A percentile compares a stretch with the other conserved stretches of the same genome.
Evolutionary conservation across 2,329 filamentous ascomycete species (phyloP).

Genomic region (Drechslerella coelobrocha): DNA sequence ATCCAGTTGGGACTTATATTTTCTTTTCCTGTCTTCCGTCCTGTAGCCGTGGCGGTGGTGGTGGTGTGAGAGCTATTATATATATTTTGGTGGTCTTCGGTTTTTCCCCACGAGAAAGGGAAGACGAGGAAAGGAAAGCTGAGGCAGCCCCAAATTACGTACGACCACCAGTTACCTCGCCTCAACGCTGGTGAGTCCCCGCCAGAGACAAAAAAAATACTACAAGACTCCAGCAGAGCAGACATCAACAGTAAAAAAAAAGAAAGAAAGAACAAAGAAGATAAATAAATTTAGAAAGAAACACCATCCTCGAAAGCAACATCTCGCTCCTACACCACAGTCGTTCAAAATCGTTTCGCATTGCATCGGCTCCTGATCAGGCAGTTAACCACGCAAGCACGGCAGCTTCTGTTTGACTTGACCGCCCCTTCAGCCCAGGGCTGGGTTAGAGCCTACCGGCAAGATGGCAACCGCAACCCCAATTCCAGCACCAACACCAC

Average conservation of each 20-base stretch:
- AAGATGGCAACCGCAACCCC: slow-evolving; percentile 41
- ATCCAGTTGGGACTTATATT: neutral
- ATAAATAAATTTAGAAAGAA: neutral
- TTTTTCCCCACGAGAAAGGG: slow-evolving; percentile 2
- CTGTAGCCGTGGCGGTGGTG: no score
- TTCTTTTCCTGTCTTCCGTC: no score
- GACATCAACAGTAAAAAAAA: no score
- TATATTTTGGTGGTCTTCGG: slow-evolving; percentile 12
- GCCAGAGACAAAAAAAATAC: slow-evolving; percentile 21
- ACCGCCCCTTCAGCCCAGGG: no score
- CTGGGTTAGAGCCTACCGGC: slow-evolving; percentile 19
- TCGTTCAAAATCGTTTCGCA: neutral
- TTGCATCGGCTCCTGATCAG: neutral
- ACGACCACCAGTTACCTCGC: neutral
- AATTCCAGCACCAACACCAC: slow-evolving; percentile 20
- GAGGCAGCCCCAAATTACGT: slow-evolving; percentile 14
- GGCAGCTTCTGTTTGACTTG: neutral
- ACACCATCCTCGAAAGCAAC: neutral
- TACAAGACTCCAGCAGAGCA: no score
- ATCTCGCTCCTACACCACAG: neutral
- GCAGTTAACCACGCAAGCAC: neutral
- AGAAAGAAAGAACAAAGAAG: neutral
- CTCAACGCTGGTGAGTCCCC: neutral
- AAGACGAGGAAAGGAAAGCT: no score
- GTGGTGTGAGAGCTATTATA: no score